Base-by-base conservation (phyloP, 2,329 filamentous ascomycete species). In the Nothopassalora personata region DNA sequence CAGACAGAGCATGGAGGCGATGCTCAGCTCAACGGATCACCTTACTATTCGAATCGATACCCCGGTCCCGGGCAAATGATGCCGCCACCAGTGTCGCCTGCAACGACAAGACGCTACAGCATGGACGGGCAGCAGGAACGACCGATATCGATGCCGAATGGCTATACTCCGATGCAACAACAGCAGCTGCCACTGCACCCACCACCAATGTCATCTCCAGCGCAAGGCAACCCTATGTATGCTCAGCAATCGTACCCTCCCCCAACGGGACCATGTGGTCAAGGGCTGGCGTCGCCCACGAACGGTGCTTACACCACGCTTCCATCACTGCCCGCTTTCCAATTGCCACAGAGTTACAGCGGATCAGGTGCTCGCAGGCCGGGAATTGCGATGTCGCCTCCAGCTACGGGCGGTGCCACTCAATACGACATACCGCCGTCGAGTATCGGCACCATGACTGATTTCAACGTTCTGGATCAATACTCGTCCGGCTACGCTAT, bases 401-500 rank as follows among this genome's bases (percentile, higher is more conserved):
- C 66, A 7, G 54, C 58, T 7, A 60, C 68, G 54, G 59, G 52
- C 31, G 51, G 63, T 5, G 28, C 53, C 33, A 64, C 67, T 30
- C 65, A 66, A 46, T 65, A 61, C 9, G 60, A 62, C 10, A 58
- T 67, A 36, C 62, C 63, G 6, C 66, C 64, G 47, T 66, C 62
- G 33, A 54, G 64, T 10, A 52, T 61, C 3, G 67, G 63, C 34
- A 67, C 63, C 52, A 60, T 69, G 52, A 43, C 61, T 9, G 69
- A 71, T 53, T 64, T 71, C 57, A 65, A 70, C 58, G 70, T 79
- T 56, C 65, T 80, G 58, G 69, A 80, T 74, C 69, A 77, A 70
- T 67, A 76, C 77, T 60, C 79, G 70, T 49, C 79, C 66, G 67
- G 78, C 66, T 86, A 85, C 58, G 86, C 89, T 4, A 89, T 95